Evolutionary conservation across 225 moss, liverwort and hornwort species (phyloP).

Genomic region (Anthoceros angustus): DNA sequence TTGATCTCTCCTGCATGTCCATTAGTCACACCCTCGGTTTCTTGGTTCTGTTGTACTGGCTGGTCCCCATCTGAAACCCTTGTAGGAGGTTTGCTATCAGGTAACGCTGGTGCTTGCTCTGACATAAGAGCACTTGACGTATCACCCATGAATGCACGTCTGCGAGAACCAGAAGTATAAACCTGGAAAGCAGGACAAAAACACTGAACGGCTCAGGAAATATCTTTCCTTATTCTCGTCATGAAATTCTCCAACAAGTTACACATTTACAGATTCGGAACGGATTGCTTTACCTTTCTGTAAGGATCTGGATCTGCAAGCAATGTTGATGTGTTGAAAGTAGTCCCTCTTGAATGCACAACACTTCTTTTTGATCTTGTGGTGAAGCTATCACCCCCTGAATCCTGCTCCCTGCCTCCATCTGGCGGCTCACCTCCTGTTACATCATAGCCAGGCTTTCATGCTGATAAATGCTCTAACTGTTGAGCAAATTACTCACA

Average conservation of each 20-base stretch:
- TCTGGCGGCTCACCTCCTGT: not conserved
- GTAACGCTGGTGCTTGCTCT: conserved; percentile 11
- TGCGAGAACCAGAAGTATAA: conserved; percentile 28
- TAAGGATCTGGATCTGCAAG: conserved; percentile 14
- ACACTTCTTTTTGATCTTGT: conserved; percentile 15
- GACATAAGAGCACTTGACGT: conserved; percentile 6
- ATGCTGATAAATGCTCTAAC: not conserved
- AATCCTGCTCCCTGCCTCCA: conserved; percentile 1
- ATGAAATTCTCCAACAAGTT: not conserved
- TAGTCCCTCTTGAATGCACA: conserved; percentile 9
- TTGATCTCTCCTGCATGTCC: conserved; percentile 8
- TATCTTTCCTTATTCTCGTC: conserved; percentile 7
- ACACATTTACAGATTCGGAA: not conserved
- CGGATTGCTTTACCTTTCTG: conserved; percentile 8
- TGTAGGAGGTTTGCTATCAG: conserved; percentile 13
- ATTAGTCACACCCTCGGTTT: conserved; percentile 5
- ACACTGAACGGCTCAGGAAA: conserved; percentile 12
- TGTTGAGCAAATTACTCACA: not conserved
- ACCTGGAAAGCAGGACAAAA: conserved; percentile 21
- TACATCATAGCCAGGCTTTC: not conserved
- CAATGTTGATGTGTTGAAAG: not conserved
- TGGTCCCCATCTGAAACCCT: conserved; percentile 3
- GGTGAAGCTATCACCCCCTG: conserved; percentile 13
- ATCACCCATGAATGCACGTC: conserved; percentile 19
- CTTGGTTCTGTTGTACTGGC: conserved; percentile 7